Evolutionary conservation across 805 yeast species (phyloP).

Genomic region (Pichia cephalocereana): DNA sequence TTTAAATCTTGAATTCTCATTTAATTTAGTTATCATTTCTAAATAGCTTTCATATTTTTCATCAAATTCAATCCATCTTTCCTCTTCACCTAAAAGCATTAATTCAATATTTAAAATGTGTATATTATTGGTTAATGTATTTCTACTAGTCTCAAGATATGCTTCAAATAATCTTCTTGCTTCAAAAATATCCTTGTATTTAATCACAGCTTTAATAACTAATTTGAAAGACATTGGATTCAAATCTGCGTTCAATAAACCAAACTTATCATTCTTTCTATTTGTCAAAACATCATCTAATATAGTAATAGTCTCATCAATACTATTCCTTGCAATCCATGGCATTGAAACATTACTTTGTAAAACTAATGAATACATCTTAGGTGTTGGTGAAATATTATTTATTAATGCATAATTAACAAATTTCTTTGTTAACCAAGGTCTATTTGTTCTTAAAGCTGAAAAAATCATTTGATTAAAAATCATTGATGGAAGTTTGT

Average conservation of each 20-base stretch:
- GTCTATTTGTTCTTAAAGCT: constrained; percentile 11
- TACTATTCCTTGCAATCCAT: constrained; percentile 10
- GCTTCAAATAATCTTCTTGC: constrained; percentile 23
- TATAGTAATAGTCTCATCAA: constrained; percentile 14
- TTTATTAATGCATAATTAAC: constrained; percentile 13
- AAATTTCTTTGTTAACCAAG: constrained; percentile 14
- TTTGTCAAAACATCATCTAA: constrained; percentile 18
- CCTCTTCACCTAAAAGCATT: constrained; percentile 23
- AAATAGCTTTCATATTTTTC: constrained; percentile 20
- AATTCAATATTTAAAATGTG: constrained; percentile 22
- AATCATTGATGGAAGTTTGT: constrained; percentile 14
- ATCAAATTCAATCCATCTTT: constrained; percentile 26
- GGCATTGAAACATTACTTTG: constrained; percentile 15
- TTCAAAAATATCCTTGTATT: constrained; percentile 11
- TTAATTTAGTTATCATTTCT: constrained; percentile 10
- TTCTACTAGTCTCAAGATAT: constrained; percentile 17
- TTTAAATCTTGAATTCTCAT: constrained; percentile 11
- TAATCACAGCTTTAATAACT: constrained; percentile 14
- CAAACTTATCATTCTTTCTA: constrained; percentile 14
- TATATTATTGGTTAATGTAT: constrained; percentile 20
- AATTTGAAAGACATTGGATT: constrained; percentile 19
- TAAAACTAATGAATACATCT: constrained; percentile 22
- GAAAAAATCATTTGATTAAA: constrained; percentile 22
- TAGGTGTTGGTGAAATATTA: constrained; percentile 12
- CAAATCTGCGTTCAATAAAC: constrained; percentile 17